Base-by-base conservation (phyloP, 75 land plant species). In the Selaginella moellendorffii region DNA sequence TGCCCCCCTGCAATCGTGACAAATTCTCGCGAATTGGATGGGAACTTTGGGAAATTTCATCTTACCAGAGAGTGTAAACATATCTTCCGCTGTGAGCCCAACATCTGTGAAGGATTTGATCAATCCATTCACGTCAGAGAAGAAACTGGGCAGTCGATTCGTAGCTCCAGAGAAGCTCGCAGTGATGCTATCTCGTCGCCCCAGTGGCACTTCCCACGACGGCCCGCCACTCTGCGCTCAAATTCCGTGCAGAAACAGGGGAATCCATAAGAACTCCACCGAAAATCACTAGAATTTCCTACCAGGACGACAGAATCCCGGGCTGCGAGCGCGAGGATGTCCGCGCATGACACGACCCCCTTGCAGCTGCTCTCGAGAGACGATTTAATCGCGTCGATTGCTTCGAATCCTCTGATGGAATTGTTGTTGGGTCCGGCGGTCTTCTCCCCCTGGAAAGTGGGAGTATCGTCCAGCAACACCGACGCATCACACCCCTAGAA, bases 211-310 rank as follows among this genome's bases (percentile, higher is more conserved):
- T 24, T 1, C 46, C 68, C 68, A 66, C 61, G 68, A 24, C 2
- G 68, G 68, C 1, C 68, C 68, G 0, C 68, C 68, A 21, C 31
- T 10, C 67, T 61, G 30, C 14, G 18, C n/a, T n/a, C n/a, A n/a
- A n/a, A n/a, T n/a, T n/a, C n/a, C n/a, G n/a, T n/a, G n/a, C n/a
- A n/a, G n/a, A n/a, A n/a, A n/a, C n/a, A n/a, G 63, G 27, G 28
- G 1, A 19, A 36, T 14, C 5, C 46, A 36, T 36, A 14, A 5
- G 10, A 36, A 36, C 14, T 5, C 14, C 10, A 5, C 5, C 46
- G 46, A 5, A 36, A 5, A 36, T 36, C 5, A 5, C 5, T 5
- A 5, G 46, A 5, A 5, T 5, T 36, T 5, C 46, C 14, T 36
- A 36, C 46, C 14, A 36, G 5, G 46, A 36, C 46, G 14, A 36